Conservation (phyloP, 2,329 filamentous ascomycete species). For the Colletotrichum endophyticum region DNA sequence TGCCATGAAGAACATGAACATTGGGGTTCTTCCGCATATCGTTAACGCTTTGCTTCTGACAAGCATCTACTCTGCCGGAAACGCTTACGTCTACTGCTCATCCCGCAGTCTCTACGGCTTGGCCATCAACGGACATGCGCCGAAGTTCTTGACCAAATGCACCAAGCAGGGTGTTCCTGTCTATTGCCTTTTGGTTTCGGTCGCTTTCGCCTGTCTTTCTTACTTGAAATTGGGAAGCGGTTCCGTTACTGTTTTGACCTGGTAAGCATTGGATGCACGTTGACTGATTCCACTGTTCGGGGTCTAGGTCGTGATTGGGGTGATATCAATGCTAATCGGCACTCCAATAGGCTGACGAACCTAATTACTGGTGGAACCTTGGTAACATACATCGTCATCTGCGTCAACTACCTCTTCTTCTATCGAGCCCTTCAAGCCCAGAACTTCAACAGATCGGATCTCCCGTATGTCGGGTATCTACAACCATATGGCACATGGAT, state of each 20-base stretch:
- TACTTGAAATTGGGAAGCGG: conserved; percentile 29
- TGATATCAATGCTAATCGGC: not conserved
- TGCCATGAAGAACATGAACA: conserved; percentile 60
- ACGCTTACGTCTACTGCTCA: conserved; percentile 61
- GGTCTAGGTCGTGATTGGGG: not conserved
- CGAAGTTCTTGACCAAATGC: conserved; percentile 32
- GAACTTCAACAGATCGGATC: conserved; percentile 55
- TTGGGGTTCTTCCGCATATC: conserved; percentile 60
- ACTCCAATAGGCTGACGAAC: conserved; percentile 54
- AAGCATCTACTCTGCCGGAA: conserved; percentile 58
- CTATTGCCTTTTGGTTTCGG: conserved; percentile 1
- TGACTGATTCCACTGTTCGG: not conserved
- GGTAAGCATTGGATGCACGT: conserved; percentile 34
- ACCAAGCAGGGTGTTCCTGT: conserved; percentile 35
- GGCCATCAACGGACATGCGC: conserved; percentile 59
- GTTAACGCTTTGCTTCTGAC: conserved; percentile 64
- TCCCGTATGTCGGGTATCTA: conserved; percentile 70
- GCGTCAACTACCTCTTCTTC: conserved; percentile 66
- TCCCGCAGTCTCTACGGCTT: conserved; percentile 61
- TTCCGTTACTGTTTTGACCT: conserved; percentile 70
- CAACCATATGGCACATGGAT: conserved; percentile 66
- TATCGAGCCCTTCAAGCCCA: conserved; percentile 60
- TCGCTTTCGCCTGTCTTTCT: not conserved
- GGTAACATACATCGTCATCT: not conserved
- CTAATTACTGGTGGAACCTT: conserved; percentile 55